Evolutionary conservation across 2,329 filamentous ascomycete species (phyloP).

Genomic region (Aureobasidium sp.): DNA sequence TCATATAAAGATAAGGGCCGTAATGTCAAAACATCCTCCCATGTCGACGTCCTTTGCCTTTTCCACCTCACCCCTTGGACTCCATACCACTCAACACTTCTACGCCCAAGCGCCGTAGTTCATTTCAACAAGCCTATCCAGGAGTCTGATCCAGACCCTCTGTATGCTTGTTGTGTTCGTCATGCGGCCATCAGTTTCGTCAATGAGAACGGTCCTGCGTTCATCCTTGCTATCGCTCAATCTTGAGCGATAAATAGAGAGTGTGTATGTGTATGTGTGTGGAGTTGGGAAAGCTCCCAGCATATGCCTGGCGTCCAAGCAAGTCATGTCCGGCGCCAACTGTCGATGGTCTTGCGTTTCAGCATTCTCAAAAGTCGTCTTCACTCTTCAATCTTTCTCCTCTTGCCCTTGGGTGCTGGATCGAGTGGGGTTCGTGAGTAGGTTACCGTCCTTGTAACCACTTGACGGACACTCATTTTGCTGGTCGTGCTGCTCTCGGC

Average conservation of each 20-base stretch:
- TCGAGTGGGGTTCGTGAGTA: constrained; percentile 69
- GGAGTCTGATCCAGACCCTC: neutral
- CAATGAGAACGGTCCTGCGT: constrained; percentile 1
- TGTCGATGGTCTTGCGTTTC: neutral
- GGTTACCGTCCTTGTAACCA: constrained; percentile 88
- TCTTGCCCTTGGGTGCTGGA: constrained; percentile 85
- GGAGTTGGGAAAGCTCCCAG: neutral
- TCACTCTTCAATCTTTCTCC: constrained; percentile 55
- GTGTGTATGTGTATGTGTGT: neutral
- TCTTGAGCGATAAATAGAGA: neutral
- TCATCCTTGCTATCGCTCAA: neutral
- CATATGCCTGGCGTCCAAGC: neutral
- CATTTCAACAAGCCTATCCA: neutral
- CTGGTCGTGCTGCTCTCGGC: constrained; percentile 17
- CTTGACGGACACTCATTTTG: constrained; percentile 67
- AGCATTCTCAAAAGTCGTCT: neutral
- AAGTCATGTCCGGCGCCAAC: neutral
- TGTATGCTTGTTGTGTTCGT: neutral
- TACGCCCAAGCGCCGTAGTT: neutral
- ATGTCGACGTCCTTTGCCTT: neutral
- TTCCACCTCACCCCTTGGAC: neutral
- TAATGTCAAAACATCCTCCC: neutral
- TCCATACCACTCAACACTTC: neutral
- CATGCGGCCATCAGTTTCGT: neutral
- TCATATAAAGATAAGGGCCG: neutral